These are phyloP conservation scores for Zoysia matrella DNA, from an alignment of 202 grass and related monocot genomes.

Conservation along the genomic window DNA sequence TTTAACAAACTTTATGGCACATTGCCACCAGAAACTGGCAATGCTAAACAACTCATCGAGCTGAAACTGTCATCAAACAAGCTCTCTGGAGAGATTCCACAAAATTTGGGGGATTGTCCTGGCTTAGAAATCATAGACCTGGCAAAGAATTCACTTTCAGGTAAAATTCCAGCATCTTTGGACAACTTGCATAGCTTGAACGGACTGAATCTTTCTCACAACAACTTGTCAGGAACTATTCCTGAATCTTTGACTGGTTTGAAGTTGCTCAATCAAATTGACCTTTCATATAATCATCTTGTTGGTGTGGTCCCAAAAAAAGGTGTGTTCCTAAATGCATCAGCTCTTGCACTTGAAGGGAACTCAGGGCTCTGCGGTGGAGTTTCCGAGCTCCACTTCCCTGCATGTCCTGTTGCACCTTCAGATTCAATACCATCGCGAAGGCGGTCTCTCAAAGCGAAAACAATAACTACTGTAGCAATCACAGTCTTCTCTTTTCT, in stretches of 20 bases:
- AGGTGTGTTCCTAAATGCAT: conserved; percentile 49
- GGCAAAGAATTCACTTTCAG: conserved; percentile 18
- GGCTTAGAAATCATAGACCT: conserved; percentile 24
- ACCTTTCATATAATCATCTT: conserved; percentile 44
- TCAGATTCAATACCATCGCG: neutral
- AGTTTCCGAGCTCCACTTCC: conserved; percentile 38
- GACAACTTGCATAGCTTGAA: conserved; percentile 11
- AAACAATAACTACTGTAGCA: neutral
- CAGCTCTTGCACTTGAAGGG: conserved; percentile 19
- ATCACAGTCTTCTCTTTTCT: neutral
- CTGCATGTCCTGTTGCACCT: conserved; percentile 26
- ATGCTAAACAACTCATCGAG: conserved; percentile 23
- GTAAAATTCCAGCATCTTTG: conserved; percentile 33
- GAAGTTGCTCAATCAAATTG: conserved; percentile 4
- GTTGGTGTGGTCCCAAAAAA: conserved; percentile 21
- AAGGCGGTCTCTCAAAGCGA: neutral
- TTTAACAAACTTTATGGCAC: conserved; percentile 17
- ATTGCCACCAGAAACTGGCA: conserved; percentile 26
- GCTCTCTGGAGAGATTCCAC: conserved; percentile 34
- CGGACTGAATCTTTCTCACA: conserved; percentile 37
- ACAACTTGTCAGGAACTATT: conserved; percentile 40
- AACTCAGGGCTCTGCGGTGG: conserved; percentile 41
- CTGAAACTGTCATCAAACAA: conserved; percentile 41
- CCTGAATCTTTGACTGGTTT: conserved; percentile 4
- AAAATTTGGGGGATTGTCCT: conserved; percentile 15